Evolutionary conservation across 768 basidiomycete species (phyloP).

Genomic region (Megacollybia marginata): DNA sequence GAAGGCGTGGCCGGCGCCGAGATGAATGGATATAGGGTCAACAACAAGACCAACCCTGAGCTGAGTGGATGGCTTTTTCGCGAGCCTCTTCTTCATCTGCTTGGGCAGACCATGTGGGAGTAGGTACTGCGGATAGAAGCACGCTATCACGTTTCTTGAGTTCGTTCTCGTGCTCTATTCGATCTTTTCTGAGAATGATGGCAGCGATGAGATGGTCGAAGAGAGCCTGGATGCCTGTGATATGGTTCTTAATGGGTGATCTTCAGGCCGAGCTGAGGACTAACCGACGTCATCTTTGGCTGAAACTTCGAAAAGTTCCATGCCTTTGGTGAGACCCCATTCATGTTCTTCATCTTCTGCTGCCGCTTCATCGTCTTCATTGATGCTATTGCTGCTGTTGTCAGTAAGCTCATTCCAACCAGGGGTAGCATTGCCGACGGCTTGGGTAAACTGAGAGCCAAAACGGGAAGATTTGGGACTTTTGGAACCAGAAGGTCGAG

Average conservation of each 20-base stretch:
- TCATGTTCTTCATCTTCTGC: constrained; percentile 46
- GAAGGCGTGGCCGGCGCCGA: constrained; percentile 10
- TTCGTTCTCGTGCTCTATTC: constrained; percentile 77
- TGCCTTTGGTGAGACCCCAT: constrained; percentile 75
- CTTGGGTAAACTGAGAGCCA: constrained; percentile 46
- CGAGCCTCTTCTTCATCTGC: constrained; percentile 75
- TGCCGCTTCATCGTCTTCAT: constrained; percentile 57
- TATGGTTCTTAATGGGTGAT: background rate
- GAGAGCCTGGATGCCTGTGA: constrained; percentile 67
- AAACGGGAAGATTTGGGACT: constrained; percentile 52
- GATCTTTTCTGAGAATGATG: constrained; percentile 72
- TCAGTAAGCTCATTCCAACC: constrained; percentile 53
- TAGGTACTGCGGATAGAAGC: constrained; percentile 52
- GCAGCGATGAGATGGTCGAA: constrained; percentile 75
- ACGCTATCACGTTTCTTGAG: constrained; percentile 80
- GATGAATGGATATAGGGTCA: constrained; percentile 28
- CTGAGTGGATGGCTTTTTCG: constrained; percentile 39
- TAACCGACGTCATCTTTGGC: constrained; percentile 82
- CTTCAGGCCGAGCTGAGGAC: constrained; percentile 14
- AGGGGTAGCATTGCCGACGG: constrained; percentile 16
- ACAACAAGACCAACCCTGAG: constrained; percentile 65
- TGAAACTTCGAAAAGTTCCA: constrained; percentile 88
- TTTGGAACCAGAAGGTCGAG: constrained; percentile 33
- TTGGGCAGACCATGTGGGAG: constrained; percentile 73
- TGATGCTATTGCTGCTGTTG: constrained; percentile 58